These are phyloP conservation scores for Jamesozyma hellenica DNA, from an alignment of 805 yeast genomes.

Conservation along the genomic window DNA sequence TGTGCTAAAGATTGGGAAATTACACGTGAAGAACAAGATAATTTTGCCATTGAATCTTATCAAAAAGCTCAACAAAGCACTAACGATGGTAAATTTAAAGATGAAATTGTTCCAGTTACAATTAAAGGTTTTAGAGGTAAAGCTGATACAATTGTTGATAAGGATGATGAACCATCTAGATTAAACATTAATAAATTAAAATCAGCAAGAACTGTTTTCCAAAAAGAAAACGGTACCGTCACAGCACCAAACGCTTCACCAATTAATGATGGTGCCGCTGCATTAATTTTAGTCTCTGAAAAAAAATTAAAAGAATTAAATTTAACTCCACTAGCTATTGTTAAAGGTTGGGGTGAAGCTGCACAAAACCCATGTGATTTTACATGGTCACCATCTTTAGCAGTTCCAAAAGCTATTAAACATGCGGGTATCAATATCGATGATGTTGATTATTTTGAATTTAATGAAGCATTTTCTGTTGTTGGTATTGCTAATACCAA, in stretches of 20 bases:
- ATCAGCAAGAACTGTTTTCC: slow-evolving; percentile 88
- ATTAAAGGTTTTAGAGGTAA: slow-evolving; percentile 86
- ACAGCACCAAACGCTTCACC: slow-evolving; percentile 97
- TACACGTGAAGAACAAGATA: slow-evolving; percentile 82
- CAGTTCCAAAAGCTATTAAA: slow-evolving; percentile 91
- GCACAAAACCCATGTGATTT: slow-evolving; percentile 91
- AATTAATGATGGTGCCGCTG: slow-evolving; percentile 97
- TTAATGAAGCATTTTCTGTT: slow-evolving; percentile 95
- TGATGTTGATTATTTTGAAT: slow-evolving; percentile 83
- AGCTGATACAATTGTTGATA: slow-evolving; percentile 60
- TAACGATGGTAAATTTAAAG: slow-evolving; percentile 66
- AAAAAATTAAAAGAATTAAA: slow-evolving; percentile 75
- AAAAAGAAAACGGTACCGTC: slow-evolving; percentile 87
- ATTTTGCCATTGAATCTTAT: slow-evolving; percentile 76
- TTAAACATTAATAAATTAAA: slow-evolving; percentile 68
- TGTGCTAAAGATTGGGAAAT: slow-evolving; percentile 76
- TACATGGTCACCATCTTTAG: slow-evolving; percentile 91
- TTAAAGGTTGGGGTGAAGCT: slow-evolving; percentile 96
- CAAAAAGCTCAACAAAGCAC: slow-evolving; percentile 78
- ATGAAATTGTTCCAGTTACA: slow-evolving; percentile 80
- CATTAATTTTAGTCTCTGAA: slow-evolving; percentile 79
- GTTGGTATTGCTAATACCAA: slow-evolving; percentile 88
- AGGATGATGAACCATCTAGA: slow-evolving; percentile 78
- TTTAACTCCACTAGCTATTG: slow-evolving; percentile 79
- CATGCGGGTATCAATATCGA: slow-evolving; percentile 58